Percentiles rank a stretch among this genome's conserved stretches.
phyloP scores from a whole-genome alignment of 192 early-diverging fungal species.

The Rhizophagus clarus region DNA sequence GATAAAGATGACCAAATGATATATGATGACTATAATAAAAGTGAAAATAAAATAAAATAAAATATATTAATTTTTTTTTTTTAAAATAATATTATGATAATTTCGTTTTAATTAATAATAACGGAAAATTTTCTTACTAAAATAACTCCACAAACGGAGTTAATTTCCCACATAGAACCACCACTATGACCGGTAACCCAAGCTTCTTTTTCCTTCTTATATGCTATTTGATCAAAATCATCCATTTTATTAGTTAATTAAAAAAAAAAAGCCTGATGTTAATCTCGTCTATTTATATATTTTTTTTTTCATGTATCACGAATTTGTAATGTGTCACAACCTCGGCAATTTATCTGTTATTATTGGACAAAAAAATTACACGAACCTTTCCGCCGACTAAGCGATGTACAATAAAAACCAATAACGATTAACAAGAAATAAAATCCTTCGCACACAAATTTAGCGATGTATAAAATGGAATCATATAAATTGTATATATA shows the following conservation, averaged over 20 bases:
- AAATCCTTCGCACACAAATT: too few relatives aligned
- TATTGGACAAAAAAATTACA: not conserved
- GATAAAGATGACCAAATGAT: slow-evolving; percentile 24
- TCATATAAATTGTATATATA: too few relatives aligned
- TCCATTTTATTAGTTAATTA: not conserved
- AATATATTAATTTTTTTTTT: too few relatives aligned
- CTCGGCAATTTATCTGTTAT: not conserved
- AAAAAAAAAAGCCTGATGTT: too few relatives aligned
- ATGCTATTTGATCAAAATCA: slow-evolving; percentile 31
- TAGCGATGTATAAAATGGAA: too few relatives aligned
- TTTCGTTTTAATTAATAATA: not conserved
- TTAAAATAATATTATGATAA: not conserved
- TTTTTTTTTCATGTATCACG: not conserved
- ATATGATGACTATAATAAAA: slow-evolving; percentile 15
- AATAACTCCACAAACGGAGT: slow-evolving; percentile 42
- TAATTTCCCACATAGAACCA: slow-evolving; percentile 53
- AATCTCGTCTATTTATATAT: not conserved
- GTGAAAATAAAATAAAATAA: not conserved
- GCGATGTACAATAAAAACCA: too few relatives aligned
- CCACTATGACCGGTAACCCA: slow-evolving; percentile 59
- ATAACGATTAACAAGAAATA: too few relatives aligned
- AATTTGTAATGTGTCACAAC: not conserved
- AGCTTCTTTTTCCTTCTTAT: slow-evolving; percentile 56
- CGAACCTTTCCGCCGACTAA: too few relatives aligned
- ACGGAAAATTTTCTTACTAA: slow-evolving; percentile 38